These are phyloP conservation scores for Phytopythium oedochilum DNA, from an alignment of 352 stramenopile genomes.

Conservation along the genomic window DNA sequence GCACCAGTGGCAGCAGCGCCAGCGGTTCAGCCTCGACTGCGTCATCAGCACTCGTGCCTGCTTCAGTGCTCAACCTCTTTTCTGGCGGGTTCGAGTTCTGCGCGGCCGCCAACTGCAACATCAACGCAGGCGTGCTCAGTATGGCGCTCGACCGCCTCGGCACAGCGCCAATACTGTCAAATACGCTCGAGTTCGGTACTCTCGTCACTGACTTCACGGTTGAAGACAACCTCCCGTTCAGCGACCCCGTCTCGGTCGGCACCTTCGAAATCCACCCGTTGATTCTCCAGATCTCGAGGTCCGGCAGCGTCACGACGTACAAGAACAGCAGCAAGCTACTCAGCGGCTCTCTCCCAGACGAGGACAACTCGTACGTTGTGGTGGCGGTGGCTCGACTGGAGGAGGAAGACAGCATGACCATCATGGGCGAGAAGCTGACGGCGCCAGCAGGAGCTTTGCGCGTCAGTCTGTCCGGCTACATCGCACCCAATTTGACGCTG, in stretches of 20 bases:
- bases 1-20: not conserved
- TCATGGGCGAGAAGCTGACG: not conserved
- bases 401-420: not conserved
- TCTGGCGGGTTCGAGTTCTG: constrained; percentile 19
- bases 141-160: constrained; percentile 10
- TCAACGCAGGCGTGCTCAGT: constrained; percentile 8
- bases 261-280: not conserved
- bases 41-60: not conserved
- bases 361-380: not conserved
- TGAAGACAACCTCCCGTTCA: constrained; percentile 2
- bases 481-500: not conserved
- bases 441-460: not conserved
- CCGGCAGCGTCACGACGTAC: not conserved
- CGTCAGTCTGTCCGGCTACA: not conserved
- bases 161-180: not conserved
- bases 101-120: constrained; percentile 8
- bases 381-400: not conserved
- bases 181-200: not conserved
- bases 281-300: not conserved
- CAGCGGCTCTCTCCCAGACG: too few species aligned
- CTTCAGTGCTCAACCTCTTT: constrained; percentile 7
- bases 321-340: not conserved
- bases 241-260: not conserved
- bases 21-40: too few species aligned
- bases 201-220: constrained; percentile 3